phyloP scores from a whole-genome alignment of 305 asterid species.

The Fraxinus ornus region DNA sequence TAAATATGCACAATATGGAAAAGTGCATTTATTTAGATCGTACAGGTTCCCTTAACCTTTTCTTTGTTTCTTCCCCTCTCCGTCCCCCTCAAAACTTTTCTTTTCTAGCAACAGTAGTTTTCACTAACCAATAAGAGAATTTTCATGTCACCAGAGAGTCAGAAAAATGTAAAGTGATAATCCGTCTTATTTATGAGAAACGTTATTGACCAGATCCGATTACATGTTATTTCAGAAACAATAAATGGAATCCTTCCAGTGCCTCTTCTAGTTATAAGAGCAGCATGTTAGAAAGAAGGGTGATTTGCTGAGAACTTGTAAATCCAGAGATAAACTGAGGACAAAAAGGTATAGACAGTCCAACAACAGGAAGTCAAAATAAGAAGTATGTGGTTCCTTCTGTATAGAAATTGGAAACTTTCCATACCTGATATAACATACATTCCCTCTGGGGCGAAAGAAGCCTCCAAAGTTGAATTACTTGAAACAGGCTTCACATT shows the following conservation, averaged over 20 bases:
- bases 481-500: too few species aligned
- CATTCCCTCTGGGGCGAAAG: too few species aligned
- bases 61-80: background rate
- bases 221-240: background rate
- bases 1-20: background rate
- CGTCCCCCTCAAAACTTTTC: background rate
- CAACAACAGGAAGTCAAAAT: conserved; percentile 15
- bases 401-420: too few species aligned
- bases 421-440: too few species aligned
- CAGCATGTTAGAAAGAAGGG: background rate
- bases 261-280: background rate
- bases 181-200: background rate
- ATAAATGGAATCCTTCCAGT: background rate
- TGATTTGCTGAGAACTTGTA: background rate
- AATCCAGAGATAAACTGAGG: conserved; percentile 7
- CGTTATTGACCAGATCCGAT: background rate
- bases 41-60: background rate
- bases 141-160: background rate
- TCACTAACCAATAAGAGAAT: background rate
- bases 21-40: background rate
- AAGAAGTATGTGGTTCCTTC: too few species aligned
- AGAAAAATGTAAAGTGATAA: background rate
- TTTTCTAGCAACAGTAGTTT: background rate
- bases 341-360: background rate
- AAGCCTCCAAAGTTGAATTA: too few species aligned